Conservation (phyloP, 2,329 filamentous ascomycete species). For the Pseudogymnoascus sp. region DNA sequence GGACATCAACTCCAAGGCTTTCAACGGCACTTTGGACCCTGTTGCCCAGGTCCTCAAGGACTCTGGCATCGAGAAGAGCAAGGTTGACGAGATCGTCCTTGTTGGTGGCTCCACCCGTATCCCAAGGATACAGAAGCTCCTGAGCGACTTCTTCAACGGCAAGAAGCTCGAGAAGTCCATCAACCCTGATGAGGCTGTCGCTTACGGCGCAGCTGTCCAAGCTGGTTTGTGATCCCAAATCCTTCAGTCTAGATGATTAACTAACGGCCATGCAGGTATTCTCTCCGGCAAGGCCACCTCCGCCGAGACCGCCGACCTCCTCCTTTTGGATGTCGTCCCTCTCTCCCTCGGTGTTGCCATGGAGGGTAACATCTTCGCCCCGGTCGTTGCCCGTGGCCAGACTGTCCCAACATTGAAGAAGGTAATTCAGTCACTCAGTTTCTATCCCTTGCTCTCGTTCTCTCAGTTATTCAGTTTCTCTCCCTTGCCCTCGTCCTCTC, state of each 20-base stretch:
- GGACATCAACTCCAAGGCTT: constrained; percentile 93
- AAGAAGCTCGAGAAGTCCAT: constrained; percentile 99
- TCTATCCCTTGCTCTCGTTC: no score
- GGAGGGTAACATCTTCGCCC: constrained; percentile 98
- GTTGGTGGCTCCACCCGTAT: constrained; percentile 99
- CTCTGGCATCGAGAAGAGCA: constrained; percentile 75
- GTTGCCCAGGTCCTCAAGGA: constrained; percentile 97
- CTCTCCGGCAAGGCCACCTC: constrained; percentile 89
- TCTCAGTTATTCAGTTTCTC: no score
- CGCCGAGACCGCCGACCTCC: constrained; percentile 86
- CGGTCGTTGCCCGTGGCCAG: constrained; percentile 74
- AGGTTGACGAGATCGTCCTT: constrained; percentile 96
- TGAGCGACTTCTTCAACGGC: constrained; percentile 97
- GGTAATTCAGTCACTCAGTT: constrained; percentile 27
- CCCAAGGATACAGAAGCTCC: constrained; percentile 95
- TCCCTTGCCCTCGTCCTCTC: no score
- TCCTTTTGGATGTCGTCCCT: constrained; percentile 92
- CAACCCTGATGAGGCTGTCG: constrained; percentile 98
- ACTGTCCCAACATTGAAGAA: constrained; percentile 80
- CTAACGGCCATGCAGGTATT: no score
- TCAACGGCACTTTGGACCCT: constrained; percentile 86
- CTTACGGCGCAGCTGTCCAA: constrained; percentile 97
- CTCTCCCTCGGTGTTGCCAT: constrained; percentile 97
- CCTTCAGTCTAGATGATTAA: no score
- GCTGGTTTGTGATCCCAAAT: constrained; percentile 42